Conservation (phyloP, 2,329 filamentous ascomycete species). For the Exophiala bonariae region DNA sequence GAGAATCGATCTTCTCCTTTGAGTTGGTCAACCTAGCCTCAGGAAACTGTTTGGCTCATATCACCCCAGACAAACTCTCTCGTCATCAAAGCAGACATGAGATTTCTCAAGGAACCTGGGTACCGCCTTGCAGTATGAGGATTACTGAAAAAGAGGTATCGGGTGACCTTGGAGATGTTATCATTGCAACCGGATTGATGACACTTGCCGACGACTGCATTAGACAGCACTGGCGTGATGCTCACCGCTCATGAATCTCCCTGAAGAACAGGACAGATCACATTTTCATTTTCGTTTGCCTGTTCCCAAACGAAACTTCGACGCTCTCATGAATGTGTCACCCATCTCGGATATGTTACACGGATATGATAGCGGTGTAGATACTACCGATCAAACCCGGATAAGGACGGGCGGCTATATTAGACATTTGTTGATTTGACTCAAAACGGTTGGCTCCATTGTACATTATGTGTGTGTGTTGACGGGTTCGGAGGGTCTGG, state of each 20-base stretch:
- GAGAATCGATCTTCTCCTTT: slow-evolving; percentile 67
- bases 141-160: slow-evolving; percentile 75
- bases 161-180: slow-evolving; percentile 59
- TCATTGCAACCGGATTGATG: slow-evolving; percentile 86
- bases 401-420: no score
- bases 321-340: slow-evolving; percentile 10
- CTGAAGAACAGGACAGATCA: slow-evolving; percentile 9
- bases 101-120: slow-evolving; percentile 77
- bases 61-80: slow-evolving; percentile 76
- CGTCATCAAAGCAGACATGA: slow-evolving; percentile 71
- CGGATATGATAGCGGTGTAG: slow-evolving; percentile 15
- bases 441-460: no score
- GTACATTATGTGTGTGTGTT: no score
- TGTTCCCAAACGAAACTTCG: neutral
- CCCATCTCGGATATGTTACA: slow-evolving; percentile 18
- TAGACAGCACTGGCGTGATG: slow-evolving; percentile 68
- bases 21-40: slow-evolving; percentile 72
- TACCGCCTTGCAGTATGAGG: slow-evolving; percentile 88
- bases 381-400: slow-evolving; percentile 1
- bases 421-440: no score
- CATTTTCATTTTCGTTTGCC: no score
- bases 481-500: no score
- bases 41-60: slow-evolving; percentile 71
- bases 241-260: slow-evolving; percentile 18
- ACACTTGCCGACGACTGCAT: slow-evolving; percentile 90